A percentile compares a stretch with the other conserved stretches of the same genome.
phyloP scores from a whole-genome alignment of 1,139 yeast species.

The Kodamaea sp. region DNA sequence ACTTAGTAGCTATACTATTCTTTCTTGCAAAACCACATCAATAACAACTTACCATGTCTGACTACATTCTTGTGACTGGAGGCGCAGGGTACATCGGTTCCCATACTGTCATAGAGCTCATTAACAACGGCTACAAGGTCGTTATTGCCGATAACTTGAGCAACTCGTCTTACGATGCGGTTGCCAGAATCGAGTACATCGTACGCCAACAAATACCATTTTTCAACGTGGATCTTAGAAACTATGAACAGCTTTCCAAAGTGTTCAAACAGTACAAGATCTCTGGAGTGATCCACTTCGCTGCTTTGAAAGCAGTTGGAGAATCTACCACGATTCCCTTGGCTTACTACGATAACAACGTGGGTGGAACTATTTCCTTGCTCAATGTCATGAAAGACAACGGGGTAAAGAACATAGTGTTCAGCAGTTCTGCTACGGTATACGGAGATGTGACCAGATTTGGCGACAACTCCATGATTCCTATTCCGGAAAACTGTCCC shows the following conservation, averaged over 20 bases:
- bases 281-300: slow-evolving; percentile 73
- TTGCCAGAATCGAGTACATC: slow-evolving; percentile 64
- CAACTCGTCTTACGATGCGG: slow-evolving; percentile 69
- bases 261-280: slow-evolving; percentile 55
- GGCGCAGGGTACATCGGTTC: slow-evolving; percentile 91
- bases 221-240: slow-evolving; percentile 59
- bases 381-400: slow-evolving; percentile 52
- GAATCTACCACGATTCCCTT: slow-evolving; percentile 78
- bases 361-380: slow-evolving; percentile 63
- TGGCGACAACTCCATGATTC: slow-evolving; percentile 59
- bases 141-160: slow-evolving; percentile 70
- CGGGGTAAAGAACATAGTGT: slow-evolving; percentile 61
- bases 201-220: slow-evolving; percentile 54
- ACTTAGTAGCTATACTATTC: no score
- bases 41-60: slow-evolving; percentile 5
- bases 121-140: slow-evolving; percentile 66
- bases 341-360: slow-evolving; percentile 68
- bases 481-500: slow-evolving; percentile 80
- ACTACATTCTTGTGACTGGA: slow-evolving; percentile 71
- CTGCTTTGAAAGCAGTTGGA: slow-evolving; percentile 86
- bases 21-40: neutral
- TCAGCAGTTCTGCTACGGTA: slow-evolving; percentile 81
- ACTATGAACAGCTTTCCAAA: slow-evolving; percentile 44
- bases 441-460: slow-evolving; percentile 82
- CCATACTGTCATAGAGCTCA: slow-evolving; percentile 70